phyloP scores from a whole-genome alignment of 805 yeast species.

The Ogataea zsoltii region DNA sequence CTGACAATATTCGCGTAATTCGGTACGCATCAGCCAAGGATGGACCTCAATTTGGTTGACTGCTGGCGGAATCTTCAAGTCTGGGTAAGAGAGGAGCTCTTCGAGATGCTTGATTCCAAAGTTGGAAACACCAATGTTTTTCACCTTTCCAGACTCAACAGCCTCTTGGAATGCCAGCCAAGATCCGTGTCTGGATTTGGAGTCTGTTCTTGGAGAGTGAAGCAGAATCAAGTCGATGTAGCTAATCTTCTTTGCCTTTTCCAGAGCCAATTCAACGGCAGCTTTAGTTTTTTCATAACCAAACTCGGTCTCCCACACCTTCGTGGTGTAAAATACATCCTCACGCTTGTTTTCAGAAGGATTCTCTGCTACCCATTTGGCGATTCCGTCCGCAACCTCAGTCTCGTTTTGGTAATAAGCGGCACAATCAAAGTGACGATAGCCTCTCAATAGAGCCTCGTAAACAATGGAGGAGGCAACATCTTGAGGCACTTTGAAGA shows the following conservation, averaged over 20 bases:
- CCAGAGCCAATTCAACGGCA: constrained; percentile 45
- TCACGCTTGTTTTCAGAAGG: constrained; percentile 32
- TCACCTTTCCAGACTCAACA: constrained; percentile 49
- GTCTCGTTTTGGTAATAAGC: constrained; percentile 63
- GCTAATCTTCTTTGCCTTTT: constrained; percentile 41
- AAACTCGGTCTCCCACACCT: constrained; percentile 33
- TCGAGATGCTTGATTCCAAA: constrained; percentile 57
- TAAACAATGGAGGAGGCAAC: constrained; percentile 48
- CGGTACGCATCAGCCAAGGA: constrained; percentile 49
- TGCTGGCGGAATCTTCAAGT: constrained; percentile 43
- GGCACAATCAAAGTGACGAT: constrained; percentile 77
- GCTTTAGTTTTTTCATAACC: constrained; percentile 41
- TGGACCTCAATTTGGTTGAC: constrained; percentile 53
- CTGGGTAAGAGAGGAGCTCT: constrained; percentile 50
- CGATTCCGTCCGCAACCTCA: constrained; percentile 61
- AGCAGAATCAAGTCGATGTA: constrained; percentile 57
- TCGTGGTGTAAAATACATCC: constrained; percentile 44
- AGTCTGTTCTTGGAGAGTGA: constrained; percentile 53
- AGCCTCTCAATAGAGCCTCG: constrained; percentile 63
- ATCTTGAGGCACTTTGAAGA: constrained; percentile 43
- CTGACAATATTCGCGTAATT: constrained; percentile 45
- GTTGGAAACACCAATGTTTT: constrained; percentile 64
- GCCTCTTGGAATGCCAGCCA: constrained; percentile 60
- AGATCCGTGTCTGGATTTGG: constrained; percentile 45
- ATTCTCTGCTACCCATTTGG: constrained; percentile 37